Evolutionary conservation across 2,329 filamentous ascomycete genomes (phyloP).

Genomic region (Claviceps purpurea): DNA sequence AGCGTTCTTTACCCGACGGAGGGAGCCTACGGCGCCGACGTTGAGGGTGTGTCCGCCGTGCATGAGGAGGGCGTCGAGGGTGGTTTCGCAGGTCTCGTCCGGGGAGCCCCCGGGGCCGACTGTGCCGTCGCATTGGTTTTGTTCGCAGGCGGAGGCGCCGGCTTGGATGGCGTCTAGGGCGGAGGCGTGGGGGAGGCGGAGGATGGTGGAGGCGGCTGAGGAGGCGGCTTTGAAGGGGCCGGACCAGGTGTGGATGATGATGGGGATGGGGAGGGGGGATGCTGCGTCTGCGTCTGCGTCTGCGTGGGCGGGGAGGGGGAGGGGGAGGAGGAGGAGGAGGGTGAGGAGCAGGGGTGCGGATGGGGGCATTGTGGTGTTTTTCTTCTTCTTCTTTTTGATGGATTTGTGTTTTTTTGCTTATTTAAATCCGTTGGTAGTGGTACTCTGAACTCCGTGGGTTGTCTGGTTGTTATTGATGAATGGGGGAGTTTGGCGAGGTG

Average conservation of each 20-base stretch:
- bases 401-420: too few relatives aligned
- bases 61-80: constrained; percentile 46
- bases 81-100: constrained; percentile 43
- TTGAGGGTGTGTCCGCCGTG: constrained; percentile 37
- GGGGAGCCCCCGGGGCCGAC: constrained; percentile 43
- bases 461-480: too few relatives aligned
- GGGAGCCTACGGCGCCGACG: constrained; percentile 36
- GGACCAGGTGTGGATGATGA: constrained; percentile 43
- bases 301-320: neutral
- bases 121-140: constrained; percentile 38
- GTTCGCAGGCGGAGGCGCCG: constrained; percentile 39
- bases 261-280: constrained; percentile 25
- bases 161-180: constrained; percentile 37
- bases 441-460: too few relatives aligned
- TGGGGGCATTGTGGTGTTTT: neutral
- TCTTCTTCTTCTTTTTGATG: too few relatives aligned
- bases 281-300: constrained; percentile 4
- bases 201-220: constrained; percentile 31
- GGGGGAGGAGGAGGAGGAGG: neutral
- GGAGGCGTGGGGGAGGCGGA: constrained; percentile 18
- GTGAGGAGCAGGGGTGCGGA: neutral
- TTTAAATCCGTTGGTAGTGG: too few relatives aligned
- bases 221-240: constrained; percentile 38
- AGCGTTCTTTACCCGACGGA: constrained; percentile 35
- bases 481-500: too few relatives aligned